Evolutionary conservation across 2,329 filamentous ascomycete species (phyloP), one percentile per base, ranked within the genome.

Genomic region (Pseudocercospora fuligena): DNA sequence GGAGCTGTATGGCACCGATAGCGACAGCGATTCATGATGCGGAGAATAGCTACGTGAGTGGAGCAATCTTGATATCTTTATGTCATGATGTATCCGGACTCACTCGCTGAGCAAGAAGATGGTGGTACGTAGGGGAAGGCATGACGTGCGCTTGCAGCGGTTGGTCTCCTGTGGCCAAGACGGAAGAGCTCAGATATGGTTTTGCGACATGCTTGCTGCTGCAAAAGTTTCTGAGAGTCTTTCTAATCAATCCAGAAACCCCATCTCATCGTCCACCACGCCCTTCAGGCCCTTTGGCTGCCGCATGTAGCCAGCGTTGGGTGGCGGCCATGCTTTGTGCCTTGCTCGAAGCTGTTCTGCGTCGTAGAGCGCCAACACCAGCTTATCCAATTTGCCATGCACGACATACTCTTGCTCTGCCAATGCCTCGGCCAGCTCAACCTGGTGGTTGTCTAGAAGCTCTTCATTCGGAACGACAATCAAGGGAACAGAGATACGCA

Each of bases 361-460:
- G 63, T 82, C 80, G 16, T 72, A 68, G 6, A 89, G 78, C 2
- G 84, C 83, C 31, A 77, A 70, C 5, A 78, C 68, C 16, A 89
- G 77, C 57, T 84, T 75, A 90, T 86, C 83, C 49, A 92, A 80
- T 61, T 84, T 82, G 11, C 90, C 91, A 73, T 89, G 85, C n/a
- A 94, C 84, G 2, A 92, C 88, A 79, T 96, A 97, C 25, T 90
- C 90, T 71, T 92, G 87, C 25, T 84, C 81, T 33, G 90, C 87
- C 64, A 98, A 85, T 71, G 92, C 89, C 59, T 89, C 84, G 0
- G 94, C 94, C 63, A 99, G 86, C 78, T 98, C 93, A 21, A 88
- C 86, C 79, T 99, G 95, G 77, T 99, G 95, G 74, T 99, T 94
- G 75, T 96, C 89, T 73, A 97, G 86, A 0, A 99, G 86, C 6